Conservation (phyloP, 768 basidiomycete genomes). For the Suillus clintonianus region DNA sequence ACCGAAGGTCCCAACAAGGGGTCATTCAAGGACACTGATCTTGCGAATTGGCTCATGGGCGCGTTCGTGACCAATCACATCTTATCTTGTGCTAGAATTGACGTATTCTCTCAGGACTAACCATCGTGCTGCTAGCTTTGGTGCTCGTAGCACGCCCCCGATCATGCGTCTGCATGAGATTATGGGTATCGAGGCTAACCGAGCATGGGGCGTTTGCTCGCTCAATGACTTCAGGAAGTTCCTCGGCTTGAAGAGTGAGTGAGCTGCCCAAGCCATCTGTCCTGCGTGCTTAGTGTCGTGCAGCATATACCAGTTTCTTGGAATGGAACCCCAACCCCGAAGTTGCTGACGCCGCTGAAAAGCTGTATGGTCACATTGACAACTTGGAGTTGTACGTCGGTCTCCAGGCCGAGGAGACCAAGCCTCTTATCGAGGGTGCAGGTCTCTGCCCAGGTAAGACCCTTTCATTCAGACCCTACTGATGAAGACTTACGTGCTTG, state of each 20-base stretch:
- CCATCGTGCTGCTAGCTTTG: constrained; percentile 70
- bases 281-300: constrained; percentile 1
- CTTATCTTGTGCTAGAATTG: background rate
- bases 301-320: constrained; percentile 68
- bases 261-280: background rate
- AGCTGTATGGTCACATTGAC: constrained; percentile 75
- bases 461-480: constrained; percentile 1
- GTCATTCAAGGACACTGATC: constrained; percentile 66
- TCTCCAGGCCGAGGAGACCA: constrained; percentile 75
- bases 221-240: constrained; percentile 86
- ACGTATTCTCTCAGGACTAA: constrained; percentile 50
- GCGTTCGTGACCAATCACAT: constrained; percentile 48
- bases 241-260: constrained; percentile 73
- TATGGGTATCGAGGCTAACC: constrained; percentile 80
- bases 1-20: constrained; percentile 38
- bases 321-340: constrained; percentile 82
- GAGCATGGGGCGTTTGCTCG: constrained; percentile 80
- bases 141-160: constrained; percentile 76
- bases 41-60: constrained; percentile 66
- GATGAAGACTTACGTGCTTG: background rate
- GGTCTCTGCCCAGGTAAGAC: constrained; percentile 76
- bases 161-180: constrained; percentile 77
- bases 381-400: constrained; percentile 82
- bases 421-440: constrained; percentile 74
- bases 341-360: constrained; percentile 72